Conservation (phyloP, 169 alveolate genomes). For the Plasmodium fragile region DNA sequence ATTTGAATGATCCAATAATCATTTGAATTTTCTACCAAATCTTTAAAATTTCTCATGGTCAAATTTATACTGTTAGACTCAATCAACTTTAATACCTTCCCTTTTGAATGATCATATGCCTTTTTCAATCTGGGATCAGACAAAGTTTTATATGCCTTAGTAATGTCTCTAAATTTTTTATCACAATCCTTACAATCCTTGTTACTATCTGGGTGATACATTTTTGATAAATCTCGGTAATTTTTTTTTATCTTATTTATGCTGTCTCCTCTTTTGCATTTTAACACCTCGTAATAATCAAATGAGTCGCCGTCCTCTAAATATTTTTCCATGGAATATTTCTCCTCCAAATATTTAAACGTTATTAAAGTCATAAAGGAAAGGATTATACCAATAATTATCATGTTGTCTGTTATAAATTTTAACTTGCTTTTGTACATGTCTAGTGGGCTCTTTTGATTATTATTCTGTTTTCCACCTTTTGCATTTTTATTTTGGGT, state of each 20-base stretch:
- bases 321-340: slow-evolving; percentile 44
- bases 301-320: slow-evolving; percentile 77
- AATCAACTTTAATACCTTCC: slow-evolving; percentile 78
- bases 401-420: slow-evolving; percentile 31
- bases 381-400: slow-evolving; percentile 23
- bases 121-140: slow-evolving; percentile 88
- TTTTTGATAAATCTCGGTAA: slow-evolving; percentile 84
- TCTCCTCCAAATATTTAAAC: slow-evolving; percentile 62
- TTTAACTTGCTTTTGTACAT: slow-evolving; percentile 22
- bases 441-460: not conserved
- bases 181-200: slow-evolving; percentile 86
- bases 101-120: slow-evolving; percentile 86
- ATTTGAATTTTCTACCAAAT: slow-evolving; percentile 70
- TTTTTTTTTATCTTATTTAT: slow-evolving; percentile 87
- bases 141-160: slow-evolving; percentile 91
- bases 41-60: slow-evolving; percentile 66
- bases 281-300: slow-evolving; percentile 89
- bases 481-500: not conserved
- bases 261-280: slow-evolving; percentile 81
- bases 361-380: slow-evolving; percentile 42
- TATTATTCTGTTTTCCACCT: not conserved
- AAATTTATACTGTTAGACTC: slow-evolving; percentile 79
- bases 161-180: slow-evolving; percentile 85
- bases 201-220: slow-evolving; percentile 91
- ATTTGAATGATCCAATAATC: slow-evolving; percentile 81